Percentiles rank a stretch among this genome's conserved stretches.
Evolutionary conservation across 73 alveolate genomes (phyloP).

Genomic region (Urostyla sp.): DNA sequence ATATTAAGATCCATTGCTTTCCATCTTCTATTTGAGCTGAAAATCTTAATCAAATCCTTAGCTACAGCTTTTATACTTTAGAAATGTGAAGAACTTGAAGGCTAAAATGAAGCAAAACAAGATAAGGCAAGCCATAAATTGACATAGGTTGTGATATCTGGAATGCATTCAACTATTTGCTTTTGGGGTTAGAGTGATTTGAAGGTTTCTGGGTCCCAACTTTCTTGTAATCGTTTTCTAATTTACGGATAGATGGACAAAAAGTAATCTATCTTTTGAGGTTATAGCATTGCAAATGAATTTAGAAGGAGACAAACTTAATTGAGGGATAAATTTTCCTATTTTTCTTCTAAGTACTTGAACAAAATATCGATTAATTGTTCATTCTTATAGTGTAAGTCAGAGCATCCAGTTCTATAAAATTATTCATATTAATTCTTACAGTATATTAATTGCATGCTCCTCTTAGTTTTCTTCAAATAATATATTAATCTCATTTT

Average conservation of each 20-base stretch:
- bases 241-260: not conserved
- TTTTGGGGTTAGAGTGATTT: not conserved
- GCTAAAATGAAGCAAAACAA: slow-evolving; percentile 32
- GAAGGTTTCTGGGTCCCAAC: not conserved
- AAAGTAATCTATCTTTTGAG: slow-evolving; percentile 39
- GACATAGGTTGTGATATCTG: slow-evolving; percentile 30
- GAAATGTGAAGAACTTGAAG: no score
- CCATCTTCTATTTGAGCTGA: slow-evolving; percentile 34
- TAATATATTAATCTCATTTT: not conserved
- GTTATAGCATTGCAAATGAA: slow-evolving; percentile 28
- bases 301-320: not conserved
- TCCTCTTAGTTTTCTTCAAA: slow-evolving; percentile 5
- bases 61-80: slow-evolving; percentile 4
- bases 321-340: not conserved
- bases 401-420: not conserved
- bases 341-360: not conserved
- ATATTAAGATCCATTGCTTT: slow-evolving; percentile 12
- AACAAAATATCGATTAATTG: not conserved
- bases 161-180: not conserved
- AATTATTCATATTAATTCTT: not conserved
- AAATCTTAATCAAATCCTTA: not conserved
- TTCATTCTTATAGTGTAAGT: not conserved
- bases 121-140: slow-evolving; percentile 56
- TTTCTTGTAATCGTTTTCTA: not conserved
- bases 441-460: slow-evolving; percentile 9